Evolutionary conservation across 352 stramenopile species (phyloP), one percentile per base, ranked within the genome.

Genomic region (Globisporangium apiculatum): DNA sequence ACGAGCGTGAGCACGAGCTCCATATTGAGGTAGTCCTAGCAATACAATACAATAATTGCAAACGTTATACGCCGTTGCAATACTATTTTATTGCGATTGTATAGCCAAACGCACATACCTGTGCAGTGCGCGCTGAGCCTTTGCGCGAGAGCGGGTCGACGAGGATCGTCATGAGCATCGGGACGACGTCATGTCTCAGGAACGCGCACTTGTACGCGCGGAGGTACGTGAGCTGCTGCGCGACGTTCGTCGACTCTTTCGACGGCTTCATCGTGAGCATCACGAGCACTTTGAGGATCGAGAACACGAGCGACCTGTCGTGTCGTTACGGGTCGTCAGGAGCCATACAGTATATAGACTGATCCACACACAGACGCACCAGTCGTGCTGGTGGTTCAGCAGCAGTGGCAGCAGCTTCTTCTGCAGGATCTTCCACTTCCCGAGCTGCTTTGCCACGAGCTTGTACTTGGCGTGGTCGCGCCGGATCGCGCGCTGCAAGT

Each of bases 221-320:
- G 9, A 96, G 60, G 58, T 90, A 92, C 67, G 81, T 81, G 41
- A 94, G 63, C 55, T 96, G 84, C 55, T 91, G 71, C 7, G 81
- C 76, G 37, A 93, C 75, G 56, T 94, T 87, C 47, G 73, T 87
- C 40, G 84, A 94, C 48, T 94, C 83, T 24, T 73, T 74, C 4
- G 81, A 56, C 1, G 85, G 86, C 48, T 89, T 89, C 83, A 91
- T 96, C 2, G 86, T 96, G 42, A 96, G 72, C 86, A 96, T 94
- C 31, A 94, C 85, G 43, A 96, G 77, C 57, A 96, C 84, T 60
- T 96, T 96, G 15, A 94, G 67, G 58, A 96, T 89, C 36, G 86
- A 94, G 49, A 94, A 91, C 11, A 92, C 82, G n/a, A 96, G 73
- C 45, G 67, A 69, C 78, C 71, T 75, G 24, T 17, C n/a, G 4